phyloP scores from a whole-genome alignment of 768 basidiomycete genomes.

The Mycena metata region DNA sequence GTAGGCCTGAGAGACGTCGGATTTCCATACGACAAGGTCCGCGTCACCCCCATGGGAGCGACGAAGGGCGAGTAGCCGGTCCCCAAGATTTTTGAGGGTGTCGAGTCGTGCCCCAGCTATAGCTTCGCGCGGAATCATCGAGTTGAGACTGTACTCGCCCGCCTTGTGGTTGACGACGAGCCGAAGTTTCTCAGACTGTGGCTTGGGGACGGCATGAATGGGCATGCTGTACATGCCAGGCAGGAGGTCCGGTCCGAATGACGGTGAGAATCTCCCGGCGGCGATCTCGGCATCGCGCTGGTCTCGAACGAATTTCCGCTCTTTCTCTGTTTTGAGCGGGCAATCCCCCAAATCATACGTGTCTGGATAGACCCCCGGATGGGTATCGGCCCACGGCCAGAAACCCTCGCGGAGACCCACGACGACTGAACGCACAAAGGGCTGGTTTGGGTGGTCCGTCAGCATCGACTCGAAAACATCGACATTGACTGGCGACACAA shows the following conservation, averaged over 20 bases:
- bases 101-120: constrained; percentile 46
- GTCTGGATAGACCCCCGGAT: neutral
- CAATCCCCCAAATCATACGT: neutral
- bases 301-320: neutral
- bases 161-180: constrained; percentile 57
- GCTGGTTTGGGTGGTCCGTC: constrained; percentile 52
- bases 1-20: constrained; percentile 45
- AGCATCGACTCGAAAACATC: neutral
- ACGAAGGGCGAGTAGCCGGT: constrained; percentile 34
- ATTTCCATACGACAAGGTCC: constrained; percentile 50
- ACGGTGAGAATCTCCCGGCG: constrained; percentile 41
- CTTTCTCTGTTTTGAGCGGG: neutral
- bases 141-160: constrained; percentile 41
- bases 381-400: constrained; percentile 54
- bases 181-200: constrained; percentile 46
- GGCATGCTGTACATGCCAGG: constrained; percentile 61
- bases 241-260: constrained; percentile 52
- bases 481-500: neutral
- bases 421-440: constrained; percentile 37
- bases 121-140: neutral
- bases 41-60: constrained; percentile 27
- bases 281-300: neutral
- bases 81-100: constrained; percentile 49
- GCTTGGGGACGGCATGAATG: constrained; percentile 54
- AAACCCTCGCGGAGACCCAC: constrained; percentile 53